These are phyloP conservation scores for Amylocystis lapponica DNA, from an alignment of 768 basidiomycete species.

Conservation along the genomic window DNA sequence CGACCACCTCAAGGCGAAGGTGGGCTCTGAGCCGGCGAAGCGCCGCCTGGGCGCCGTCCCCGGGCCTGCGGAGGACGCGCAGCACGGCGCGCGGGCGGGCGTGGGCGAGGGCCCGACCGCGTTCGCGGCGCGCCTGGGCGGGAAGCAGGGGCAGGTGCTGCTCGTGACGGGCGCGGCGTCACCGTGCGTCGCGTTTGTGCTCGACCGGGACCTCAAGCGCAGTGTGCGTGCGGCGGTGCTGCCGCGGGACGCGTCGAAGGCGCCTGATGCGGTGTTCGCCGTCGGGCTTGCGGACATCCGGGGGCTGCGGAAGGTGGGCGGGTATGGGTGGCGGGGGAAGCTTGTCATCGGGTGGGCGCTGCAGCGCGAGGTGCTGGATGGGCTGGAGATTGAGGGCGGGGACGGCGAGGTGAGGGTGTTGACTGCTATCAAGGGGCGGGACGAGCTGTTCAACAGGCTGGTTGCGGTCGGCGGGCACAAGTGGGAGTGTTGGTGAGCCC, in stretches of 20 bases:
- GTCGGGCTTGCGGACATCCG: slow-evolving; percentile 24
- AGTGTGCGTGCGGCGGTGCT: slow-evolving; percentile 9
- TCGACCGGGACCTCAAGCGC: slow-evolving; percentile 10
- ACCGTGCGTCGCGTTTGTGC: slow-evolving; percentile 25
- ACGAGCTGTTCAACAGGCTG: slow-evolving; percentile 31
- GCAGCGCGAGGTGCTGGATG: slow-evolving; percentile 24
- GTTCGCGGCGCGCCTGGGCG: slow-evolving; percentile 24
- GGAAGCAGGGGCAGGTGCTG: slow-evolving; percentile 25
- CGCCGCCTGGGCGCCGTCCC: slow-evolving; percentile 26
- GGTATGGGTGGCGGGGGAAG: slow-evolving; percentile 35
- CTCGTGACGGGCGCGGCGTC: slow-evolving; percentile 26
- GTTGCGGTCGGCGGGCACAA: slow-evolving; percentile 22
- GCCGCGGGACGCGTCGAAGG: slow-evolving; percentile 2
- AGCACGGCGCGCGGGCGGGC: slow-evolving; percentile 4
- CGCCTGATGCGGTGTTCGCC: slow-evolving; percentile 22
- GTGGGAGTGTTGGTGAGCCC: slow-evolving; percentile 23
- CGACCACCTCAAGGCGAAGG: slow-evolving; percentile 27
- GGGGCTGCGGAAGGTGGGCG: slow-evolving; percentile 29
- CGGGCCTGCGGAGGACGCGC: slow-evolving; percentile 6
- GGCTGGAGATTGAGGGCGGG: slow-evolving; percentile 22
- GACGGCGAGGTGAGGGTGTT: slow-evolving; percentile 17
- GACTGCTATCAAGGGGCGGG: slow-evolving; percentile 27
- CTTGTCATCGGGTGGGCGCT: slow-evolving; percentile 30
- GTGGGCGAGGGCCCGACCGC: slow-evolving; percentile 25
- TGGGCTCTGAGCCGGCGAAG: slow-evolving; percentile 24